Evolutionary conservation across 1,284 basidiomycete genomes (phyloP), one percentile per base, ranked within the genome.

Genomic region (Ganoderma resinaceum): DNA sequence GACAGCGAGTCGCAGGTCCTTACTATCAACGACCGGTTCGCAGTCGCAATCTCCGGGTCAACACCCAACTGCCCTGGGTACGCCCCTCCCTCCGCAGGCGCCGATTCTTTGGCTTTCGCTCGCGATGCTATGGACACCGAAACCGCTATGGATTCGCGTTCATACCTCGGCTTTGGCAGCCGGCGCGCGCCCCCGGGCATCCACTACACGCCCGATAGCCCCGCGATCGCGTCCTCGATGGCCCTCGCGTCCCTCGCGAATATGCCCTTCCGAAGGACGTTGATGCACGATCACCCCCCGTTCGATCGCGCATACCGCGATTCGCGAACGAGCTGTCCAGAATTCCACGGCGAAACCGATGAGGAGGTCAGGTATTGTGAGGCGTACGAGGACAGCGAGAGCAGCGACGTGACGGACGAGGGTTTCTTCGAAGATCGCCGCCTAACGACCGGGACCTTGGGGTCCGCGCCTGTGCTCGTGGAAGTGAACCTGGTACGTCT

Each of bases 1-100:
- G 83, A 84, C 52, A 76, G 73, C 31, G 76, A 77, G 60, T 83
- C 82, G 8, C 83, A 85, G 62, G 73, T 82, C 6, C 76, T 82
- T 65, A 79, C 83, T 40, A 73, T 81, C 67, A 57, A 57, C 53
- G 82, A 82, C 71, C 69, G 75, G 23, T 69, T 77, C 60, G 74
- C 72, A 40, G 60, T 42, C 67, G 55, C 66, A 65, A 23, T 59
- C 31, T 33, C 64, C 49, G 23, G 70, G 67, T 33, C 66, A 68
- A 29, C 67, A 68, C 62, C 70, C 65, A 14, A 68, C 61, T 63
- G 72, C 70, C 40, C 70, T 49, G 64, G 62, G 40, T 64, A 68
- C 46, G 40, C 62, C 29, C 42, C 59, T 26, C 66, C 62, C 3
- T 72, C 69, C 23, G 71, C 71, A 4, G 69, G 72, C 18, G 60